Evolutionary conservation across 164 flowering plant genomes (phyloP), one percentile per base, ranked within the genome.

Genomic region (Vitis rupestris): DNA sequence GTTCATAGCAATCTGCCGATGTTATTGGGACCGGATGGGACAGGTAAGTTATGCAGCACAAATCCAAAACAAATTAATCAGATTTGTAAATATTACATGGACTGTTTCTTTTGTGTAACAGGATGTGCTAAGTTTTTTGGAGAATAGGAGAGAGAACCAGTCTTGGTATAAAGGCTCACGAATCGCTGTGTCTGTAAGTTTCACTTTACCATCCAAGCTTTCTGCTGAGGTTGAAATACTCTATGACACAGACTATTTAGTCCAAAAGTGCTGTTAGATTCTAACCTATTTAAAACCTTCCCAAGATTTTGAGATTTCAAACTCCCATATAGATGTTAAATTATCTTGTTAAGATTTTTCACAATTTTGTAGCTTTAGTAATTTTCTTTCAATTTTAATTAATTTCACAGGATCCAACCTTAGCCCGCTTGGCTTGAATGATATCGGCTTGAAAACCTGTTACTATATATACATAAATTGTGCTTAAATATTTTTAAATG

Each of bases 11-110:
- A 72, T 87, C 30, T 92, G 97, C 69, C 86, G 97, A 59, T 91
- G 97, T 55, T 94, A 80, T 62, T 94, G 98, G 98, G 97, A 94
- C 67, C 80, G 88, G 44, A 90, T 90, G 90, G 98, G 97, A 47
- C 92, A 88, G 85, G 98, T 87, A 67, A 68, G 70, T 47, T 72
- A 16, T 37, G 44, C 44, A 37, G 44, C 44, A 37, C 44, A 37
- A 37, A 37, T 37, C 7, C 44, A 37, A 37, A 23, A 37, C 4
- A 37, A 37, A 6, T 3, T 37, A 37, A 37, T 37, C 44, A 37
- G 44, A 6, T 37, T 37, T 37, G 44, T 53, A 15, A 16, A n/a
- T 16, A 29, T 51, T 31, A 27, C 13, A 50, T 48, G 52, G 14
- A 31, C 15, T 31, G 27, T 66, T 29, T 48, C 62, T 59, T 37